Evolutionary conservation across 805 yeast species (phyloP).

Genomic region (Suhomyces emberorum): DNA sequence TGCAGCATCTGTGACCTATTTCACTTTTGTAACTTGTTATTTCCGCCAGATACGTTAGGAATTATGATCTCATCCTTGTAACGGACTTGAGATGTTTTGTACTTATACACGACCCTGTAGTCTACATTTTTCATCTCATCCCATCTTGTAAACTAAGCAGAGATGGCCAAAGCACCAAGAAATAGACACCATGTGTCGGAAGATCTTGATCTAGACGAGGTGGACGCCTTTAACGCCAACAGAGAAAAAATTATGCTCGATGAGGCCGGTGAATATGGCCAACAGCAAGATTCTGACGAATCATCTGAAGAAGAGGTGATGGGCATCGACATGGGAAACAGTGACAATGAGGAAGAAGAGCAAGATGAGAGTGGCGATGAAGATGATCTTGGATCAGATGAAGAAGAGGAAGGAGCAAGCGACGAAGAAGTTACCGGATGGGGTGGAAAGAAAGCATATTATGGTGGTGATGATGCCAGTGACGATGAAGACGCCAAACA

Average conservation of each 20-base stretch:
- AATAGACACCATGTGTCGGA: slow-evolving; percentile 7
- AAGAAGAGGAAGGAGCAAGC: slow-evolving; percentile 28
- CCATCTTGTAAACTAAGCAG: too few relatives aligned
- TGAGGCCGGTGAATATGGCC: slow-evolving; percentile 48
- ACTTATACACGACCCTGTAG: too few relatives aligned
- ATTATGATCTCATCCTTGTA: too few relatives aligned
- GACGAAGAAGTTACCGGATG: slow-evolving; percentile 30
- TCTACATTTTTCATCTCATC: too few relatives aligned
- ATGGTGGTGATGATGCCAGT: slow-evolving; percentile 60
- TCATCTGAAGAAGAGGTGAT: slow-evolving; percentile 57
- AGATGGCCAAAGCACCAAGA: not conserved
- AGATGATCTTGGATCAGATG: slow-evolving; percentile 42
- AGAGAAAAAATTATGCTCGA: slow-evolving; percentile 56
- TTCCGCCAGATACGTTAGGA: too few relatives aligned
- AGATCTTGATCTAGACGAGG: slow-evolving; percentile 55
- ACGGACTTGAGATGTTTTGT: too few relatives aligned
- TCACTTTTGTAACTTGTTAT: too few relatives aligned
- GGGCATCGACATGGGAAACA: slow-evolving; percentile 32
- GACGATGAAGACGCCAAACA: slow-evolving; percentile 76
- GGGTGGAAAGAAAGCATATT: slow-evolving; percentile 48
- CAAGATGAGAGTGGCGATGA: slow-evolving; percentile 50
- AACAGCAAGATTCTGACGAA: slow-evolving; percentile 21
- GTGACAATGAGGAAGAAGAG: slow-evolving; percentile 40
- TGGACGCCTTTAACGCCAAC: slow-evolving; percentile 63
- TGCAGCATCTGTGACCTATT: too few relatives aligned